Percentiles rank a stretch among this genome's conserved stretches.
These are phyloP conservation scores for Cryptococcus sp. DNA, from an alignment of 1,284 basidiomycete species.

Conservation along the genomic window DNA sequence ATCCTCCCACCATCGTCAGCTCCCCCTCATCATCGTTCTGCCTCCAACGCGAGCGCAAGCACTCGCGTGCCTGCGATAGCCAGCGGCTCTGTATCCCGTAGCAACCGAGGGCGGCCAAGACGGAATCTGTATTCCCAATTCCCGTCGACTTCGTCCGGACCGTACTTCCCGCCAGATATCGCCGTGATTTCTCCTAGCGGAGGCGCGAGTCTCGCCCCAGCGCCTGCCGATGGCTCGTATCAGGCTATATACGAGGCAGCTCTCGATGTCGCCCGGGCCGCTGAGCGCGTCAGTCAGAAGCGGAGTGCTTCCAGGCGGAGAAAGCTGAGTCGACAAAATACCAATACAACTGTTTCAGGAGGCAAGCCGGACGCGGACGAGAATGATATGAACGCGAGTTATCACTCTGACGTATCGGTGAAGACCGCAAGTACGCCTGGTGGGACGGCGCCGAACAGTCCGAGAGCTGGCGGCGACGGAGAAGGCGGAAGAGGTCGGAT, in stretches of 20 bases:
- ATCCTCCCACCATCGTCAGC: constrained; percentile 21
- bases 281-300: constrained; percentile 42
- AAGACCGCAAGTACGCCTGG: constrained; percentile 12
- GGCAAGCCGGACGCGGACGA: constrained; percentile 10
- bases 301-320: constrained; percentile 15
- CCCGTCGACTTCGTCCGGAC: background rate
- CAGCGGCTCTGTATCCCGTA: background rate
- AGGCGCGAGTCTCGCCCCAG: too few relatives aligned
- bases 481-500: background rate
- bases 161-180: constrained; percentile 18
- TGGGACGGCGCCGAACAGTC: constrained; percentile 1
- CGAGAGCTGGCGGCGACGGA: constrained; percentile 1
- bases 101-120: background rate
- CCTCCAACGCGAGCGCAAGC: background rate
- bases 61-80: background rate
- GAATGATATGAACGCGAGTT: constrained; percentile 32
- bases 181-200: constrained; percentile 14
- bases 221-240: constrained; percentile 26
- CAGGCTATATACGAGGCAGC: constrained; percentile 50
- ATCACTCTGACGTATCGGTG: constrained; percentile 41
- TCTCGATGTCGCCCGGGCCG: constrained; percentile 52
- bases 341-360: constrained; percentile 1
- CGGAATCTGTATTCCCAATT: background rate
- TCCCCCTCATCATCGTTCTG: constrained; percentile 13
- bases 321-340: constrained; percentile 18